Percentiles rank a stretch among this genome's conserved stretches.
Conservation (phyloP, 169 alveolate species). For the Plasmodium vivax region DNA sequence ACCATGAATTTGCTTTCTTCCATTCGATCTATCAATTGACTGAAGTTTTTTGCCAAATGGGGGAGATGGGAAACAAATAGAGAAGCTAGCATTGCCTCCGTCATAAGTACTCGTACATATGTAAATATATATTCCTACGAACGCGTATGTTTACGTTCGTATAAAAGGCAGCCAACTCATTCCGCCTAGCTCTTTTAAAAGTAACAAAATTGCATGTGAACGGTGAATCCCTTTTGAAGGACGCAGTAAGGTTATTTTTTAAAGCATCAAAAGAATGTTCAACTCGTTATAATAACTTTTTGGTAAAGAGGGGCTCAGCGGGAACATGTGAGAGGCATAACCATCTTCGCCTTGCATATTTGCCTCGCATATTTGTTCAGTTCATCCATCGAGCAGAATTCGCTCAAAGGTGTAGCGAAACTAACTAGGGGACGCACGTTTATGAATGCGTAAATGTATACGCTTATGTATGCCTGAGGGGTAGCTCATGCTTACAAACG, state of each 20-base stretch:
- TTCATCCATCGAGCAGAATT: background rate
- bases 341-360: no score
- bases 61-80: background rate
- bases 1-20: background rate
- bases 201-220: background rate
- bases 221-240: background rate
- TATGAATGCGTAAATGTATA: background rate
- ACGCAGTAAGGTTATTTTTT: background rate
- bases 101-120: background rate
- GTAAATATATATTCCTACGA: background rate
- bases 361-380: background rate
- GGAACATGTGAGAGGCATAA: conserved; percentile 1
- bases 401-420: background rate
- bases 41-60: background rate
- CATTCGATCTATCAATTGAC: background rate
- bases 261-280: background rate
- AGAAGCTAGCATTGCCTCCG: background rate
- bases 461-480: conserved; percentile 1
- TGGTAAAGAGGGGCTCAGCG: background rate
- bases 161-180: background rate
- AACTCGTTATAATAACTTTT: background rate
- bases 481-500: background rate
- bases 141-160: background rate
- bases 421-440: background rate
- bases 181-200: background rate